Percentiles rank a stretch among this genome's conserved stretches.
phyloP scores from a whole-genome alignment of 2,329 filamentous ascomycete species.

The Kalmusia sp. region DNA sequence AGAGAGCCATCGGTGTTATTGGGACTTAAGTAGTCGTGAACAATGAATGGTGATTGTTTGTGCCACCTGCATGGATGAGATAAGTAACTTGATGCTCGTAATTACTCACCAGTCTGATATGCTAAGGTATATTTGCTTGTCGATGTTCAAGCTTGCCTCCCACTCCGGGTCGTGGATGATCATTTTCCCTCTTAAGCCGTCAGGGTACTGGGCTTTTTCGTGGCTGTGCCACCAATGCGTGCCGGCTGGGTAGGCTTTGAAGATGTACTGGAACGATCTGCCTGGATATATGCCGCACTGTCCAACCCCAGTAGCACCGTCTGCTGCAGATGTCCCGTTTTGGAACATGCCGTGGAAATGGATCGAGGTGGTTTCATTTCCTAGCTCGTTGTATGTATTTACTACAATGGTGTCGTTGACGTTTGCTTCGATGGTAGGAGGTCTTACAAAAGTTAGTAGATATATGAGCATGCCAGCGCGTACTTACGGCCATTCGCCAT shows the following conservation, averaged over 20 bases:
- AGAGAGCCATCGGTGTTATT: constrained; percentile 60
- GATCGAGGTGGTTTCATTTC: constrained; percentile 68
- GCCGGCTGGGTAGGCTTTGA: constrained; percentile 61
- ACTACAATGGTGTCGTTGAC: constrained; percentile 74
- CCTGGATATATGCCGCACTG: constrained; percentile 63
- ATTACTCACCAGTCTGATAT: constrained; percentile 71
- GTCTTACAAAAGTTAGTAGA: constrained; percentile 25
- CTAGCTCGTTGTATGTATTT: constrained; percentile 69
- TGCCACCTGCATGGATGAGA: constrained; percentile 60
- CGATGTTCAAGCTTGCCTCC: constrained; percentile 57
- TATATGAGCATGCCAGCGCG: background rate
- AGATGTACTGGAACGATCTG: constrained; percentile 70
- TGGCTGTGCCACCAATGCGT: constrained; percentile 74
- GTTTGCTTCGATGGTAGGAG: constrained; percentile 74
- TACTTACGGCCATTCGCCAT: constrained; percentile 69
- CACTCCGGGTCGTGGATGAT: constrained; percentile 66
- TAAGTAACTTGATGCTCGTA: too few relatives aligned
- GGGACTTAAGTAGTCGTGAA: constrained; percentile 55
- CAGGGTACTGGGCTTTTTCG: constrained; percentile 64
- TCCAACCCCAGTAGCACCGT: constrained; percentile 71
- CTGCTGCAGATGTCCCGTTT: constrained; percentile 75
- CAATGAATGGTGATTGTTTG: constrained; percentile 58
- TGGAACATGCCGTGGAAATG: constrained; percentile 82
- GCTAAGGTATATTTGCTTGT: constrained; percentile 67
- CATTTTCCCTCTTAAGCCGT: constrained; percentile 71